These are phyloP conservation scores for Fusarium tricinctum DNA, from an alignment of 2,329 filamentous ascomycete genomes.

Conservation along the genomic window DNA sequence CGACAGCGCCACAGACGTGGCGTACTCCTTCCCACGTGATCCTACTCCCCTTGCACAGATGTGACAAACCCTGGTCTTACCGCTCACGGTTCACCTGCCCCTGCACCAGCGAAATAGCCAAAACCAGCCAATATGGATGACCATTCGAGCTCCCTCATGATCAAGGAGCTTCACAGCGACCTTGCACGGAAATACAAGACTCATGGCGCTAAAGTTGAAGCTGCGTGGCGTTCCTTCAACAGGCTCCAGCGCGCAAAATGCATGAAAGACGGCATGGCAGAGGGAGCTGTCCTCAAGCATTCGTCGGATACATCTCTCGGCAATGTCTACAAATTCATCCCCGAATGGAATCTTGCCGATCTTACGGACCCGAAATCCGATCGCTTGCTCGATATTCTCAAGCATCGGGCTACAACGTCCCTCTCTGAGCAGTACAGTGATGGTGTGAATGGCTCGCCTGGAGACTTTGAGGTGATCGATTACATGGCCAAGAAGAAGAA, in stretches of 20 bases:
- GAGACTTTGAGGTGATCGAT: constrained; percentile 55
- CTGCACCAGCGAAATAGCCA: neutral
- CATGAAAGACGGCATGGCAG: constrained; percentile 53
- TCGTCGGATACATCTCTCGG: constrained; percentile 55
- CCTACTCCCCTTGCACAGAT: too few relatives aligned
- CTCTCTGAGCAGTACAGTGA: constrained; percentile 54
- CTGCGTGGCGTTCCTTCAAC: constrained; percentile 58
- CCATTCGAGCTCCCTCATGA: neutral
- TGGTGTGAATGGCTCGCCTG: constrained; percentile 51
- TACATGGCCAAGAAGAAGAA: constrained; percentile 53
- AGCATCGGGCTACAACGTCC: constrained; percentile 54
- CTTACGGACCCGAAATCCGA: constrained; percentile 54
- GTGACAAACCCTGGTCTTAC: neutral
- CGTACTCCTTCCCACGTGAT: neutral
- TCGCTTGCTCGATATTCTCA: constrained; percentile 56
- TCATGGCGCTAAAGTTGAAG: constrained; percentile 54
- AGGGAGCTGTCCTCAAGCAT: constrained; percentile 55
- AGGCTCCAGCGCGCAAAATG: constrained; percentile 53
- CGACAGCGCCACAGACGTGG: neutral
- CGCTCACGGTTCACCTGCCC: neutral
- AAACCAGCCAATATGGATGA: neutral
- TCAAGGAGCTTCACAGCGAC: constrained; percentile 54
- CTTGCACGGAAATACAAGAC: constrained; percentile 57
- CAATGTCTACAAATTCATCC: constrained; percentile 56
- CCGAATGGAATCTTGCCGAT: constrained; percentile 62